phyloP scores from a whole-genome alignment of 768 basidiomycete genomes.

The Goffeauzyma gilvescens region DNA sequence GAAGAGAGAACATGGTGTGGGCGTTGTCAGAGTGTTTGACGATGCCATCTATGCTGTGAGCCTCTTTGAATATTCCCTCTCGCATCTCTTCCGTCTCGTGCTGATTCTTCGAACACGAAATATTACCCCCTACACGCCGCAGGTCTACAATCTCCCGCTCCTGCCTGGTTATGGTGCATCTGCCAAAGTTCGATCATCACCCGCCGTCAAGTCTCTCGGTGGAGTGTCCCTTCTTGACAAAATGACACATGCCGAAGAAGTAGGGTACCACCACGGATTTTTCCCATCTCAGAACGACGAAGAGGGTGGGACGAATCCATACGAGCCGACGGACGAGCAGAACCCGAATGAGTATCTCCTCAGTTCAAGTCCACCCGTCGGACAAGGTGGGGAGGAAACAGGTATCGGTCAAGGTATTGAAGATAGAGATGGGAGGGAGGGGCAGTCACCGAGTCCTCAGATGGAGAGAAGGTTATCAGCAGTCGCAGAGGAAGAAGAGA shows the following conservation, averaged over 20 bases:
- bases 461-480: not conserved
- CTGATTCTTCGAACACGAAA: not conserved
- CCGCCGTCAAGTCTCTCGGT: constrained; percentile 38
- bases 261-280: constrained; percentile 72
- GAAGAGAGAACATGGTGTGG: constrained; percentile 82
- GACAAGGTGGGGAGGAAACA: constrained; percentile 1
- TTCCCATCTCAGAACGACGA: constrained; percentile 36
- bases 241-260: constrained; percentile 72
- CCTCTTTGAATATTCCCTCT: constrained; percentile 12
- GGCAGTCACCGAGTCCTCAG: too few relatives aligned
- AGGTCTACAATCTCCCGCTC: constrained; percentile 84
- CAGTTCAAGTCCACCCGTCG: constrained; percentile 14
- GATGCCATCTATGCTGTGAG: constrained; percentile 82
- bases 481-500: too few relatives aligned
- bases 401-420: constrained; percentile 1
- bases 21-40: constrained; percentile 61
- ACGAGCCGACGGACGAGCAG: constrained; percentile 14
- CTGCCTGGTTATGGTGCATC: constrained; percentile 76
- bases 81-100: not conserved
- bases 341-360: constrained; percentile 47
- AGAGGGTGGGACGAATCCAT: constrained; percentile 1
- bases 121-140: not conserved
- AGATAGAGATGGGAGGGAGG: constrained; percentile 1
- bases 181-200: constrained; percentile 68
- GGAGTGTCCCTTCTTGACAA: constrained; percentile 46